These are phyloP conservation scores for Botryotinia narcissicola DNA, from an alignment of 2,329 filamentous ascomycete genomes.

Conservation along the genomic window DNA sequence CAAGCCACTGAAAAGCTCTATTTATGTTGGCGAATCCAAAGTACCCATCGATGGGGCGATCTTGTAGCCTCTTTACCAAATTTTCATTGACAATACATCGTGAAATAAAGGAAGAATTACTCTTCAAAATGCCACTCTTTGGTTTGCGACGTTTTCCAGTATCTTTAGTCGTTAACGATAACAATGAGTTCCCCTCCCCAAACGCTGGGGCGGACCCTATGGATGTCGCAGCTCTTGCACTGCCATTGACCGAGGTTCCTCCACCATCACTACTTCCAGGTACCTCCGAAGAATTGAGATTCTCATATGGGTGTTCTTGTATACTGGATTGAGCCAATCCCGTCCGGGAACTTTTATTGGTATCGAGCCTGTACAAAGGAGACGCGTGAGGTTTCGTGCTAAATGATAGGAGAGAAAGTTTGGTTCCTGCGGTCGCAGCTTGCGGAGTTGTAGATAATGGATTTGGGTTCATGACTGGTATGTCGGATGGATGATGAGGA, in stretches of 20 bases:
- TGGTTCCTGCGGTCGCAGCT: conserved; percentile 82
- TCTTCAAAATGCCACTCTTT: conserved; percentile 98
- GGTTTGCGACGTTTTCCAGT: conserved; percentile 83
- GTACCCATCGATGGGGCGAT: conserved; percentile 73
- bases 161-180: conserved; percentile 66
- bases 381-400: conserved; percentile 43
- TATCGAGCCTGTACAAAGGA: conserved; percentile 54
- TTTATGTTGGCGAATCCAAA: conserved; percentile 97
- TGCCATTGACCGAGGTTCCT: conserved; percentile 50
- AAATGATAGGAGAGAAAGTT: conserved; percentile 66
- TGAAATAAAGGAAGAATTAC: conserved; percentile 98
- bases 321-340: conserved; percentile 48
- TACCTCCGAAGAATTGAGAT: conserved; percentile 59
- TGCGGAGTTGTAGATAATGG: conserved; percentile 82
- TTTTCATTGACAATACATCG: conserved; percentile 87
- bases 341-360: conserved; percentile 48
- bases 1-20: conserved; percentile 92
- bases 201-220: conserved; percentile 61
- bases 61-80: conserved; percentile 73
- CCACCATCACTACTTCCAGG: conserved; percentile 56
- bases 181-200: conserved; percentile 78
- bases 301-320: conserved; percentile 61
- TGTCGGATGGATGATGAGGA: conserved; percentile 91
- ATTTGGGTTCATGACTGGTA: conserved; percentile 82
- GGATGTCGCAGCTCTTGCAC: conserved; percentile 36